Percentiles rank a stretch among this genome's conserved stretches.
Conservation (phyloP, 2,329 filamentous ascomycete genomes). For the Fonsecaea pedrosoi region DNA sequence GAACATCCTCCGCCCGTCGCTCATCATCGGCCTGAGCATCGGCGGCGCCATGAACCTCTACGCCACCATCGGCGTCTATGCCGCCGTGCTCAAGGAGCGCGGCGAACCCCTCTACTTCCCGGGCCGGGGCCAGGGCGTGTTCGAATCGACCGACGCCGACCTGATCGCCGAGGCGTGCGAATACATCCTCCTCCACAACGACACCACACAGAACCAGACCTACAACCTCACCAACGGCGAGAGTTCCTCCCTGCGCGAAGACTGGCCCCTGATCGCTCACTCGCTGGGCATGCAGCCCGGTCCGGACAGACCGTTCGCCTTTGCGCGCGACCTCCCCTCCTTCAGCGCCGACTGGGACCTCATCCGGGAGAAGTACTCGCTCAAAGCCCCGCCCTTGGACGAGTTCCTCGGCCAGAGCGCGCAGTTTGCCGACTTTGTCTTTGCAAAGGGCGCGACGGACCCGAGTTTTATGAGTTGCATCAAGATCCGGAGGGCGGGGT, state of each 20-base stretch:
- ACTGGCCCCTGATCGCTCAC: not conserved
- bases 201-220: not conserved
- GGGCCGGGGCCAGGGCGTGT: not conserved
- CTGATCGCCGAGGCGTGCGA: not conserved
- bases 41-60: not conserved
- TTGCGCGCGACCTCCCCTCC: not conserved
- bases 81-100: not conserved
- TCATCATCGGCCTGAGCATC: constrained; percentile 2
- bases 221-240: constrained; percentile 6
- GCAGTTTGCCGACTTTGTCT: not conserved
- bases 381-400: not conserved
- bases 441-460: not conserved
- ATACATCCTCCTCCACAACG: not conserved
- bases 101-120: not conserved
- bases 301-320: not conserved
- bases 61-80: not conserved
- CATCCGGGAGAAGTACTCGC: not conserved
- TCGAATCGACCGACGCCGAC: not conserved
- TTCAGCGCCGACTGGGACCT: not conserved
- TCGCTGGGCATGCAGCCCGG: not conserved
- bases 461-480: not conserved
- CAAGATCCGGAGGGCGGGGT: not conserved
- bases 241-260: not conserved
- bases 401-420: not conserved
- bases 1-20: not conserved